Evolutionary conservation across 2,329 filamentous ascomycete genomes (phyloP).

Genomic region (Calonectria montana): DNA sequence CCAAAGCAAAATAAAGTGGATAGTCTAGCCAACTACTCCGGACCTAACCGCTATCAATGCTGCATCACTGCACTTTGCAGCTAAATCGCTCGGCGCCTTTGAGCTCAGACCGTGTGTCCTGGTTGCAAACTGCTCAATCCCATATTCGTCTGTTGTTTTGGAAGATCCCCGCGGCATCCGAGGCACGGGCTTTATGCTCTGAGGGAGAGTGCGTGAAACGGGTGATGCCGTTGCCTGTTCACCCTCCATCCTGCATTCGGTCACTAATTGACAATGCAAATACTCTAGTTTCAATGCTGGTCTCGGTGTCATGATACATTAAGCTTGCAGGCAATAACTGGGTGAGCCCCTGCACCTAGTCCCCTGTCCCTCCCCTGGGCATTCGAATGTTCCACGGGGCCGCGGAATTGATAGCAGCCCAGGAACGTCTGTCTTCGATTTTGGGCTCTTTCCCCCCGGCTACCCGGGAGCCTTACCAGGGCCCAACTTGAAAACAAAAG

Average conservation of each 20-base stretch:
- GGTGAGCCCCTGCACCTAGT: background rate
- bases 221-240: background rate
- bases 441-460: background rate
- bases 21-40: background rate
- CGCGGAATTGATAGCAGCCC: background rate
- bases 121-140: background rate
- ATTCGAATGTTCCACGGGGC: background rate
- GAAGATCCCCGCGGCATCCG: background rate
- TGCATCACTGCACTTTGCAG: background rate
- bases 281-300: background rate
- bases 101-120: background rate
- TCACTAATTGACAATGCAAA: background rate
- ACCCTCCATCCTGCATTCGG: background rate
- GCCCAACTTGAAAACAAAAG: background rate
- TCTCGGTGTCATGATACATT: background rate
- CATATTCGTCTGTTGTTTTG: background rate
- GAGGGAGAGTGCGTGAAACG: background rate
- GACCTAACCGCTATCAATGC: background rate
- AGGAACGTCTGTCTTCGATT: background rate
- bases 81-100: background rate
- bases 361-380: background rate
- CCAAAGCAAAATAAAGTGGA: background rate
- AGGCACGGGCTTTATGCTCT: background rate
- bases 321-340: background rate
- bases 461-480: slow-evolving; percentile 6